A percentile compares a stretch with the other conserved stretches of the same genome.
Conservation (phyloP, 1,284 basidiomycete genomes). For the Lentinula novae-zelandiae region DNA sequence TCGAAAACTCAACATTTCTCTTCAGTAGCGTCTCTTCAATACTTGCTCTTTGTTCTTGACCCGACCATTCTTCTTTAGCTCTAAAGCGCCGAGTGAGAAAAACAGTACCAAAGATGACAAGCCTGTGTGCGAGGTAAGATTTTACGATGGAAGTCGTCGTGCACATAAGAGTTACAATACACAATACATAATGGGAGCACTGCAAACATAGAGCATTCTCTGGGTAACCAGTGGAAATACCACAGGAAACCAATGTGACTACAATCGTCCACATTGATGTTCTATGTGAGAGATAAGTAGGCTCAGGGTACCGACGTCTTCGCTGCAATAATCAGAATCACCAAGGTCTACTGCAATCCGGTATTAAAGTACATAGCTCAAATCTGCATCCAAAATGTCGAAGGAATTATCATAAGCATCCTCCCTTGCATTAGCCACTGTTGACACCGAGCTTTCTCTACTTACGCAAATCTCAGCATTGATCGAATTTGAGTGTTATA, state of each 20-base stretch:
- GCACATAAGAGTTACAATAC: slow-evolving; percentile 66
- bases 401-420: too few species aligned
- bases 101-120: slow-evolving; percentile 71
- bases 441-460: too few species aligned
- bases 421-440: too few species aligned
- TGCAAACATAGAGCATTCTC: slow-evolving; percentile 62
- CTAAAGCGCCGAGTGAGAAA: slow-evolving; percentile 73
- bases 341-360: slow-evolving; percentile 23
- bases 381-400: too few species aligned
- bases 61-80: slow-evolving; percentile 74
- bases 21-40: slow-evolving; percentile 34
- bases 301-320: not conserved
- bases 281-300: slow-evolving; percentile 37
- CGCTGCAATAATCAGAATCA: slow-evolving; percentile 71
- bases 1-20: not conserved
- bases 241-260: slow-evolving; percentile 83
- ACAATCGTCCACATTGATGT: slow-evolving; percentile 79
- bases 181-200: too few species aligned
- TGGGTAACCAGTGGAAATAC: slow-evolving; percentile 76
- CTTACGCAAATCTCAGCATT: too few species aligned
- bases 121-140: slow-evolving; percentile 40
- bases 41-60: slow-evolving; percentile 58
- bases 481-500: too few species aligned
- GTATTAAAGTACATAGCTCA: too few species aligned
- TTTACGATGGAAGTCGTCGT: slow-evolving; percentile 57